Conservation (phyloP, 108 stramenopile genomes). For the Conticribra weissflogii region DNA sequence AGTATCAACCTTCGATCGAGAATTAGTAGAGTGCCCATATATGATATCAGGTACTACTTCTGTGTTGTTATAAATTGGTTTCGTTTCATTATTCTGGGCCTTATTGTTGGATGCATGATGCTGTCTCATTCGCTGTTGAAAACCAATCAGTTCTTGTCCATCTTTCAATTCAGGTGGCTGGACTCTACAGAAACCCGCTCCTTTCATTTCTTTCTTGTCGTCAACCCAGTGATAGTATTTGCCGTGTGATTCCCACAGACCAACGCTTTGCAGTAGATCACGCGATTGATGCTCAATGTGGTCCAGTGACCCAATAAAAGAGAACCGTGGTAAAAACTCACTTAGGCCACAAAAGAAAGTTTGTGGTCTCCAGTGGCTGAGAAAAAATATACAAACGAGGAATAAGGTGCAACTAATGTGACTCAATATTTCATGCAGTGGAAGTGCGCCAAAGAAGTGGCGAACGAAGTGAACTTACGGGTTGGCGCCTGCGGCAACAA, state of each 20-base stretch:
- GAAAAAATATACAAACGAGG: too few relatives aligned
- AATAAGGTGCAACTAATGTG: neutral
- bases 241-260: conserved; percentile 53
- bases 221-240: conserved; percentile 17
- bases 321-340: conserved; percentile 40
- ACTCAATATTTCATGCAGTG: neutral
- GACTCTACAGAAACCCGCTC: conserved; percentile 5
- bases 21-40: conserved; percentile 30
- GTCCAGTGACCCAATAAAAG: conserved; percentile 51
- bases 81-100: neutral
- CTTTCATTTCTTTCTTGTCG: neutral
- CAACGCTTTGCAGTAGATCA: conserved; percentile 46
- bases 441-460: neutral
- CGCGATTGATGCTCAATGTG: conserved; percentile 43
- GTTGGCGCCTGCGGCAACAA: conserved; percentile 18
- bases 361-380: conserved; percentile 55
- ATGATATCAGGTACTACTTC: neutral
- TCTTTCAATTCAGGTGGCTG: conserved; percentile 11
- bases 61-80: neutral
- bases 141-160: conserved; percentile 26
- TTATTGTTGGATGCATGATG: too few relatives aligned
- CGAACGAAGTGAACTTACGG: conserved; percentile 10
- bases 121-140: conserved; percentile 20
- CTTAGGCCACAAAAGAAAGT: conserved; percentile 42
- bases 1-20: conserved; percentile 27